These are phyloP conservation scores for Nakataea oryzae DNA, from an alignment of 2,329 filamentous ascomycete species.

Conservation along the genomic window DNA sequence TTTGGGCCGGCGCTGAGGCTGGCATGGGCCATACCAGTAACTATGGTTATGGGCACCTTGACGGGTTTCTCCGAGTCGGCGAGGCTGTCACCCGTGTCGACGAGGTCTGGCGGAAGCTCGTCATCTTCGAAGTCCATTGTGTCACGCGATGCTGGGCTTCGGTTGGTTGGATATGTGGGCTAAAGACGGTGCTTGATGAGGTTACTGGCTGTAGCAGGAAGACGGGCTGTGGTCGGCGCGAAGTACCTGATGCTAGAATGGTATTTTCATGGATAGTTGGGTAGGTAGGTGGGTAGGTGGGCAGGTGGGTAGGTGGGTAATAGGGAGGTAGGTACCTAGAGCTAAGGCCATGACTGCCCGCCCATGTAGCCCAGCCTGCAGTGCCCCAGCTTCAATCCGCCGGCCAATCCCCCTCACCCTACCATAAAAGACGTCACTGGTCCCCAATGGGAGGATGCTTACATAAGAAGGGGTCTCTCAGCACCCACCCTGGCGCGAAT, in stretches of 20 bases:
- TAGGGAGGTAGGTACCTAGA: not conserved
- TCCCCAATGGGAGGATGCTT: not conserved
- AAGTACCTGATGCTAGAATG: not conserved
- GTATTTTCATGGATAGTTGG: not conserved
- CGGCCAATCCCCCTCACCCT: not conserved
- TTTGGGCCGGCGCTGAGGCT: not conserved
- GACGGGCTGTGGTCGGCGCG: not conserved
- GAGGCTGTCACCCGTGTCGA: constrained; percentile 31
- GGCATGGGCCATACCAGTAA: constrained; percentile 48
- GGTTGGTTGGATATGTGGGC: too few relatives aligned
- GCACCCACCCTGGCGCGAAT: not conserved
- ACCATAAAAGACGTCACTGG: not conserved
- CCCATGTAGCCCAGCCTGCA: too few relatives aligned
- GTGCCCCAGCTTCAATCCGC: too few relatives aligned
- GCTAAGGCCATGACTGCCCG: too few relatives aligned
- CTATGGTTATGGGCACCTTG: constrained; percentile 77
- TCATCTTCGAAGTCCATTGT: constrained; percentile 58
- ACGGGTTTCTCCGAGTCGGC: constrained; percentile 39
- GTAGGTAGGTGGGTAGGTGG: not conserved
- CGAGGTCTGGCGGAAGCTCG: constrained; percentile 50
- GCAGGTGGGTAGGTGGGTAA: too few relatives aligned
- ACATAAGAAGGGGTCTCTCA: not conserved
- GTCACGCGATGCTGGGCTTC: too few relatives aligned
- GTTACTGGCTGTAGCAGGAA: not conserved
- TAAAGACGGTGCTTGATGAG: too few relatives aligned